These are phyloP conservation scores for Omphalotus olearius DNA, from an alignment of 1,284 basidiomycete species.

Conservation along the genomic window DNA sequence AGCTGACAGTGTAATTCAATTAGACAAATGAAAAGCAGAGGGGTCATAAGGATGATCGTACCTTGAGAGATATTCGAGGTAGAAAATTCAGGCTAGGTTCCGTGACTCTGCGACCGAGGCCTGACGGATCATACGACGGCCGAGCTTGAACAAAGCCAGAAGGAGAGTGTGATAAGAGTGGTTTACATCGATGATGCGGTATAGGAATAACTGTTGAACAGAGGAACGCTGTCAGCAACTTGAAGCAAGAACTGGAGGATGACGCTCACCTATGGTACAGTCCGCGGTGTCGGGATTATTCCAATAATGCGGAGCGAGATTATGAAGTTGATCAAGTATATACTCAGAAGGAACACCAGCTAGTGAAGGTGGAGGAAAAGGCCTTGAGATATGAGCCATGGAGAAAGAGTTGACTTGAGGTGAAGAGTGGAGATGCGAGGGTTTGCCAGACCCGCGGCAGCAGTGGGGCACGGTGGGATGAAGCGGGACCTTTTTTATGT, in stretches of 20 bases:
- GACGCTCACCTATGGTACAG: constrained; percentile 62
- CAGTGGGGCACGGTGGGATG: constrained; percentile 24
- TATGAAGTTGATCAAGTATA: constrained; percentile 63
- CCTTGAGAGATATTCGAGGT: constrained; percentile 58
- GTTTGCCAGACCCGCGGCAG: constrained; percentile 40
- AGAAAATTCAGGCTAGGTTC: constrained; percentile 46
- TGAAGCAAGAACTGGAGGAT: constrained; percentile 3
- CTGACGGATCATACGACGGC: constrained; percentile 26
- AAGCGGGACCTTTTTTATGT: constrained; percentile 28
- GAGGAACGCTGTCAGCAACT: not conserved
- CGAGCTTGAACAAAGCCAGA: constrained; percentile 20
- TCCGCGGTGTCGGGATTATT: constrained; percentile 67
- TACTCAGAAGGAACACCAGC: constrained; percentile 64
- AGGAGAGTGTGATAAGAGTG: constrained; percentile 26
- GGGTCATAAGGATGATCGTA: constrained; percentile 26
- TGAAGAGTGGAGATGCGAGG: constrained; percentile 23
- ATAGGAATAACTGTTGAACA: constrained; percentile 44
- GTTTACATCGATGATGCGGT: constrained; percentile 31
- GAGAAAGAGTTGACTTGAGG: constrained; percentile 22
- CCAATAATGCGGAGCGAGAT: constrained; percentile 65
- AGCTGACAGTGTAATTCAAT: constrained; percentile 37
- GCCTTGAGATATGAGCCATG: constrained; percentile 40
- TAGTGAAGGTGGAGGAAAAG: constrained; percentile 60
- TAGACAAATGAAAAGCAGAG: constrained; percentile 14
- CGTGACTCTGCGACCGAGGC: constrained; percentile 44